Conservation (phyloP, 1,139 yeast species). For the Yamadazyma oceani region DNA sequence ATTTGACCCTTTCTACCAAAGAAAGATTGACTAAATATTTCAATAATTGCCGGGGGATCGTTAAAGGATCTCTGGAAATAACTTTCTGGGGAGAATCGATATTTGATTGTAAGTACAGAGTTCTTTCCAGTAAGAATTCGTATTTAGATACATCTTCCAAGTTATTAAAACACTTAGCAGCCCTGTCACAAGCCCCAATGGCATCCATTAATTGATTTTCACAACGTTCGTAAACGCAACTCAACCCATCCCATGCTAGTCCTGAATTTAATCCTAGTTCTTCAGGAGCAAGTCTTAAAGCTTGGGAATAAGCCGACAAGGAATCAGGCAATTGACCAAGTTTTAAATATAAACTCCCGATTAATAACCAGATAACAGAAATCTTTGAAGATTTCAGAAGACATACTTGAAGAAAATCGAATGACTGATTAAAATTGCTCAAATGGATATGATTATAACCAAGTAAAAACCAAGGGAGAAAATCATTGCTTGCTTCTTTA, state of each 20-base stretch:
- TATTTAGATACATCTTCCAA: constrained; percentile 49
- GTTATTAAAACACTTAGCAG: constrained; percentile 49
- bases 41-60: constrained; percentile 46
- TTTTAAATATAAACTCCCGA: constrained; percentile 59
- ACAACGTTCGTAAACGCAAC: constrained; percentile 64
- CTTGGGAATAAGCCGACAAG: constrained; percentile 66
- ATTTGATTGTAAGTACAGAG: constrained; percentile 41
- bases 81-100: constrained; percentile 44
- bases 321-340: constrained; percentile 65
- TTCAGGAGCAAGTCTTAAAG: constrained; percentile 52
- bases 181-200: constrained; percentile 56
- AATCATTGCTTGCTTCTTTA: constrained; percentile 30
- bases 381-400: constrained; percentile 53
- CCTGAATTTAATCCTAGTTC: constrained; percentile 53
- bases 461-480: constrained; percentile 58
- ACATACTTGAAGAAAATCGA: constrained; percentile 58
- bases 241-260: constrained; percentile 64
- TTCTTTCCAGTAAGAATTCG: constrained; percentile 41
- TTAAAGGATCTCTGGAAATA: constrained; percentile 47
- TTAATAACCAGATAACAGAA: constrained; percentile 65
- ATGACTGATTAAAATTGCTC: constrained; percentile 52
- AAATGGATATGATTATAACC: constrained; percentile 52
- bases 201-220: constrained; percentile 62
- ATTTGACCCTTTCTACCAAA: constrained; percentile 5
- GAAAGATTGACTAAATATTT: constrained; percentile 1